Base-by-base conservation (phyloP, 208 protist genomes). In the Trichomonas tenax region DNA sequence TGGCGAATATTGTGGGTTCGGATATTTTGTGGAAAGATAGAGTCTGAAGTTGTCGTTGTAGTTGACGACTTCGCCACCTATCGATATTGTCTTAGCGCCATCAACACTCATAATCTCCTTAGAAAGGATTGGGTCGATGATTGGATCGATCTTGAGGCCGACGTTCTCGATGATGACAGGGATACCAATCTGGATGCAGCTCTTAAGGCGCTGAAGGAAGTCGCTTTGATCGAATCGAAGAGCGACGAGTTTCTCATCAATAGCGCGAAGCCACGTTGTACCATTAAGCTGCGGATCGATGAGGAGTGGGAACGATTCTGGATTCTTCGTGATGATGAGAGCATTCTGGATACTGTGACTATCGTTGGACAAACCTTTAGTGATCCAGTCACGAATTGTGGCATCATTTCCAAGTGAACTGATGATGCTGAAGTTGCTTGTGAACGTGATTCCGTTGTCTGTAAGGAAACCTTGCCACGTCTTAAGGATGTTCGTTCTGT, bases 211-310 rank as follows among this genome's bases (percentile, higher is more conserved):
- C 95, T 97, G 63, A 0, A 98, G 98, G 98, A 98, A 99, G 48
- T 98, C 98, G 96, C 97, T 36, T 96, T 82, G 98, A 96, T 98
- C 98, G 63, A 98, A 98, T 17, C 98, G 98, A 97, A 99, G 98
- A 82, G 98, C 97, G 48, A 98, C 98, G 40, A 98, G 97, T 86
- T 99, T 97, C 38, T 98, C 98, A 97, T 99, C 98, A 96, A 98
- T 98, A 51, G 98, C 98, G 34, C 98, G 97, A 96, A 99, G 99
- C 99, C 99, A 99, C 96, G 98, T 98, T 90, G 99, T 98, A 88
- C 98, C 99, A 97, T 99, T 98, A 63, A 99, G 97, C 98, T 99
- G 99, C 38, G 99, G 99, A 97, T 99, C 99, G 96, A 99, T 99
- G 96, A 99, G 98, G 51, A 99, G 97, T 95, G 99, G 99, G 98